Conservation (phyloP, 306 rosid species). For the Vigna radiata region DNA sequence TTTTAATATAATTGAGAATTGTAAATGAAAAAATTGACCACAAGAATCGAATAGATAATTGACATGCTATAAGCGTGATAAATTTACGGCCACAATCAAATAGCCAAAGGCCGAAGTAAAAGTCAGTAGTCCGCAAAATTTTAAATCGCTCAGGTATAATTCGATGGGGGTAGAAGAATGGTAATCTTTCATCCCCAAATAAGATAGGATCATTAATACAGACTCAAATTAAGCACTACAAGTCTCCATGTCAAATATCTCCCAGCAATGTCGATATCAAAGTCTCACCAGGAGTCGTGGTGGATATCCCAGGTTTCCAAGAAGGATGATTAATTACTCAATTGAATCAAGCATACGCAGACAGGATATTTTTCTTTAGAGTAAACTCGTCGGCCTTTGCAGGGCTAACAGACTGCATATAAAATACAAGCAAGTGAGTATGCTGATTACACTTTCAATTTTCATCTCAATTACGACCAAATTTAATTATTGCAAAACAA, state of each 20-base stretch:
- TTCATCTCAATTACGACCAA: not conserved
- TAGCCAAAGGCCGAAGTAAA: conserved; percentile 1
- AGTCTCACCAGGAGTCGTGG: conserved; percentile 3
- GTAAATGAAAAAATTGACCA: not conserved
- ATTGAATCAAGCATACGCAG: conserved; percentile 53
- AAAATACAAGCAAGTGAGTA: conserved; percentile 10
- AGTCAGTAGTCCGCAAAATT: conserved; percentile 24
- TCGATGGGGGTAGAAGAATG: conserved; percentile 12
- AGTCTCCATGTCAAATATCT: conserved; percentile 27
- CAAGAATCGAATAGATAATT: not conserved
- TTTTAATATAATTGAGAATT: not conserved
- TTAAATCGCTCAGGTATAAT: conserved; percentile 26
- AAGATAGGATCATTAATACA: conserved; percentile 10
- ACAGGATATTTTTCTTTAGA: conserved; percentile 80
- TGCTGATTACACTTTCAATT: not conserved
- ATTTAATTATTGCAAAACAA: not conserved
- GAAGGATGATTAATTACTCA: conserved; percentile 15
- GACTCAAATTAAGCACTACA: conserved; percentile 34
- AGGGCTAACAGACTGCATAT: conserved; percentile 82
- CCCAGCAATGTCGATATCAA: not conserved
- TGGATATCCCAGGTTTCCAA: conserved; percentile 1
- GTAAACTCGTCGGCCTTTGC: conserved; percentile 88
- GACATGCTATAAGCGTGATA: not conserved
- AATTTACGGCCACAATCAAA: conserved; percentile 13
- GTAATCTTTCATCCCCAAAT: conserved; percentile 17